A percentile compares a stretch with the other conserved stretches of the same genome.
Conservation (phyloP, 129 eudicot genomes). For the Gnaphalium uliginosum region DNA sequence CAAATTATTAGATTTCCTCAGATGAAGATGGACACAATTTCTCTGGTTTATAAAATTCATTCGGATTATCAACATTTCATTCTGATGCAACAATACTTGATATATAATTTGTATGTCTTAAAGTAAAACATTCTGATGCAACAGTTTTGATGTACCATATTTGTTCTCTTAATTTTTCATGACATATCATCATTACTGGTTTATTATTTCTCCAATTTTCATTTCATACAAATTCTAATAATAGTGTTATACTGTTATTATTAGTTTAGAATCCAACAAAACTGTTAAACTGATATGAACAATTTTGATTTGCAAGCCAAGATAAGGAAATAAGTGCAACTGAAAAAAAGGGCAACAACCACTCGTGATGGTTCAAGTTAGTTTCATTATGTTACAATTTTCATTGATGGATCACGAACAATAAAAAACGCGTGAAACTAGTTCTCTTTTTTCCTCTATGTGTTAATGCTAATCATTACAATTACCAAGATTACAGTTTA, state of each 20-base stretch:
- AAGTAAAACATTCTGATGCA: too few relatives aligned
- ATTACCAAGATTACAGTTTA: slow-evolving; percentile 33
- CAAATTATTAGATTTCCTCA: too few relatives aligned
- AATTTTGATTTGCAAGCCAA: neutral
- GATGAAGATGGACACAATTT: too few relatives aligned
- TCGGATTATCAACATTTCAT: too few relatives aligned
- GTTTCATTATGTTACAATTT: slow-evolving; percentile 37
- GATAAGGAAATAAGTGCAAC: slow-evolving; percentile 9
- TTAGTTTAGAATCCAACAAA: too few relatives aligned
- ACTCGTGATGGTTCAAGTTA: slow-evolving; percentile 18
- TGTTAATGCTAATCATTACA: slow-evolving; percentile 35
- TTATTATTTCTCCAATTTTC: neutral
- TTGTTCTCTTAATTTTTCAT: too few relatives aligned
- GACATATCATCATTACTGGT: neutral
- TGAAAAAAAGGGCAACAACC: slow-evolving; percentile 14
- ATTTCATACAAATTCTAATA: neutral
- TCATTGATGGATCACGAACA: slow-evolving; percentile 29
- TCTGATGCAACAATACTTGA: too few relatives aligned
- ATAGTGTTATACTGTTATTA: too few relatives aligned
- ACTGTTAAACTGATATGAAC: too few relatives aligned
- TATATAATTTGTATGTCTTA: too few relatives aligned
- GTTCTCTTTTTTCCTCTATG: slow-evolving; percentile 28
- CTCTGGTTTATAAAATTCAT: too few relatives aligned
- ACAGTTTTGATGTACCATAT: too few relatives aligned
- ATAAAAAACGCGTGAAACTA: slow-evolving; percentile 30